These are phyloP conservation scores for Limtongozyma cylindracea DNA, from an alignment of 805 yeast species.

Conservation along the genomic window DNA sequence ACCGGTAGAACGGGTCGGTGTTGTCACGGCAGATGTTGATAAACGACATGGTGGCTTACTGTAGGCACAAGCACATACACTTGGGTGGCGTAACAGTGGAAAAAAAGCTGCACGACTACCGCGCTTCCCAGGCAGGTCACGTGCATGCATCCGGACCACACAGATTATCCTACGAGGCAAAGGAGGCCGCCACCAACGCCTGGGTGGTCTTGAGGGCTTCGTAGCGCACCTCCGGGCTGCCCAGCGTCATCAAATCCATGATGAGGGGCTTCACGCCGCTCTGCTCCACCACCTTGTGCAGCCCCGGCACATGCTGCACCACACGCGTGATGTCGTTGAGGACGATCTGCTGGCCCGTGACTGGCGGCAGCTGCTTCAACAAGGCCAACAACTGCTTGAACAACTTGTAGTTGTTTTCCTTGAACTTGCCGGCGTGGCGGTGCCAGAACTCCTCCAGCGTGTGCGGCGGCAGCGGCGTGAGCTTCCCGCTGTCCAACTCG, in stretches of 20 bases:
- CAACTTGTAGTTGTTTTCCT: slow-evolving; percentile 50
- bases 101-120: no score
- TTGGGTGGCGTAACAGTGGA: no score
- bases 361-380: no score
- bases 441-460: slow-evolving; percentile 74
- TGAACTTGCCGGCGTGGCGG: slow-evolving; percentile 55
- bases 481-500: slow-evolving; percentile 55
- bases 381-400: slow-evolving; percentile 34
- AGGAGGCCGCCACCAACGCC: slow-evolving; percentile 65
- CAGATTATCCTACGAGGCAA: no score
- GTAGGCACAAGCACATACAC: no score
- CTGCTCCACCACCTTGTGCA: slow-evolving; percentile 10
- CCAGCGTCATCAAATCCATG: slow-evolving; percentile 11
- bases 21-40: slow-evolving; percentile 93
- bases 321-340: no score
- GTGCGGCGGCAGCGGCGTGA: slow-evolving; percentile 71
- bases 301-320: slow-evolving; percentile 3
- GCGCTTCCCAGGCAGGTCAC: no score
- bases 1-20: slow-evolving; percentile 96
- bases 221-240: slow-evolving; percentile 76
- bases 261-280: slow-evolving; percentile 16
- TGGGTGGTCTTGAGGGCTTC: slow-evolving; percentile 96
- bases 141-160: no score
- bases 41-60: slow-evolving; percentile 40
- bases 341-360: no score